Evolutionary conservation across 176 grass and related monocot genomes (phyloP).

Genomic region (Avena atlantica): DNA sequence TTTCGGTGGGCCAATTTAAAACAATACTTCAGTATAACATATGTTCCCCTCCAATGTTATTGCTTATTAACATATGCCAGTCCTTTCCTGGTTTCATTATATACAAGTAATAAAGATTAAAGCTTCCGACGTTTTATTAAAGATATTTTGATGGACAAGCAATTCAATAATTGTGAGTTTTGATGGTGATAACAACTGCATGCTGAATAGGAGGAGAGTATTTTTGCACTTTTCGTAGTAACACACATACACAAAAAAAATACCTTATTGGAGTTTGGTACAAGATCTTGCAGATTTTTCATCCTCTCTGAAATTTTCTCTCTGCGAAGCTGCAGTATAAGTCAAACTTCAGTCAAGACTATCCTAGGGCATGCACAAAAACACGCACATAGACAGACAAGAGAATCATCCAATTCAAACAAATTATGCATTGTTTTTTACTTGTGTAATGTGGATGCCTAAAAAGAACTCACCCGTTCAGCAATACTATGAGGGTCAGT

Average conservation of each 20-base stretch:
- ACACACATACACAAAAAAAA: background rate
- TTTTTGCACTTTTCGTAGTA: background rate
- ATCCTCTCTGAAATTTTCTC: slow-evolving; percentile 91
- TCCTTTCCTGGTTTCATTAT: background rate
- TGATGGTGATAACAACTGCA: background rate
- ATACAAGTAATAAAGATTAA: background rate
- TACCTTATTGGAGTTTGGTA: slow-evolving; percentile 87
- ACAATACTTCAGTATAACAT: background rate
- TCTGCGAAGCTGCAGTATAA: slow-evolving; percentile 66
- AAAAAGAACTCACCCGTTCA: slow-evolving; percentile 65
- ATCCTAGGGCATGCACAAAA: background rate
- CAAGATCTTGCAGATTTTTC: slow-evolving; percentile 82
- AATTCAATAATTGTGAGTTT: background rate
- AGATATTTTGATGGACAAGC: background rate
- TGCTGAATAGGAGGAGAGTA: background rate
- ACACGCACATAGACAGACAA: background rate
- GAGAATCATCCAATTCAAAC: slow-evolving; percentile 26
- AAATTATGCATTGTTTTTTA: slow-evolving; percentile 16
- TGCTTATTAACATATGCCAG: background rate
- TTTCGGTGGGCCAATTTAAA: background rate
- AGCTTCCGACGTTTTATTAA: background rate
- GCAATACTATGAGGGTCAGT: slow-evolving; percentile 94
- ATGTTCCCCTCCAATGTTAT: slow-evolving; percentile 6
- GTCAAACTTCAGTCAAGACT: slow-evolving; percentile 37
- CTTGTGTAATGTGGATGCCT: slow-evolving; percentile 15